Base-by-base conservation (phyloP, 2,329 filamentous ascomycete genomes). In the Claviceps arundinis region DNA sequence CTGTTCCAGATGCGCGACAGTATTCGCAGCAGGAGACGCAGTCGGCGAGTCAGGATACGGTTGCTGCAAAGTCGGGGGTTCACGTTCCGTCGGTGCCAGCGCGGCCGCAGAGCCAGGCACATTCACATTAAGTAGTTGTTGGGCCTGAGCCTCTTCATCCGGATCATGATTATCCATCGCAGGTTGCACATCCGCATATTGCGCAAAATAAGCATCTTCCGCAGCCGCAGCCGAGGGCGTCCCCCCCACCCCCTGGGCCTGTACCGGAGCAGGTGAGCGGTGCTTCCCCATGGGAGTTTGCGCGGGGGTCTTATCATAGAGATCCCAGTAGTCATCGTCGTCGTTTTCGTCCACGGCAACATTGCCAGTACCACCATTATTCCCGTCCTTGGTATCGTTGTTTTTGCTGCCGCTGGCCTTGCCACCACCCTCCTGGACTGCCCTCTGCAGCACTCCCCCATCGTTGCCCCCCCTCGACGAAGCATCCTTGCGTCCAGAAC, bases 91-190 rank as follows among this genome's bases (percentile, higher is more conserved):
- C 42, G 30, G 9, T 34, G 9, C 9, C 30, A 9, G 9, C 49
- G 24, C 17, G 50, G 58, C 41, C 54, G 24, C 55, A 37, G 65
- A 57, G 47, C 55, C 62, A n/a, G 58, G 60, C 3, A 70, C 70
- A 6, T 67, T 8, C 30, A 34, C 30, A 41, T 41, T 65, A 17
- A 67, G 57, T 52, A 64, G 59, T 37, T 65, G 60, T 45, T 64
- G 60, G 50, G 56, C 57, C 47, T 58, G 58, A 2, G 60, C 69
- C 52, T 73, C 82, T 68, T 89, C 85, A 59, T 89, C 84, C n/a
- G 86, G 86, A 58, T 90, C 86, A 64, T 90, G 82, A 52, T 80
- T 81, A 65, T 91, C 87, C 73, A 91, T 81, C 37, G 86, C 86
- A 2, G 87, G 85, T 63, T 91, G 87, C 8, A 91, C 85, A 56